Conservation (phyloP, 768 basidiomycete species). For the Astraeus odoratus region DNA sequence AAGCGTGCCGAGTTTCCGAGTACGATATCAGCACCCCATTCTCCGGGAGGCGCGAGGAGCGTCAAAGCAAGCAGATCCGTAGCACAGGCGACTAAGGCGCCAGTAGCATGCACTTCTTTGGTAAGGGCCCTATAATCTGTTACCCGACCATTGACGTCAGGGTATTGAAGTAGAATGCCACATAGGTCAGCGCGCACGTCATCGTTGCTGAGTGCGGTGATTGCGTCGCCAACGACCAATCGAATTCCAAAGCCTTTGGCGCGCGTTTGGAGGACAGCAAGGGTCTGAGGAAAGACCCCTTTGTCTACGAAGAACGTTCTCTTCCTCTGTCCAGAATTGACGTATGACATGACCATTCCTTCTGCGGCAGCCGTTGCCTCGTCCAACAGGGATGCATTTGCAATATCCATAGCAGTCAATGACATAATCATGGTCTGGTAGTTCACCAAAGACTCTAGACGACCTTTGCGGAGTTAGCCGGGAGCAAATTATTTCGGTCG, state of each 20-base stretch:
- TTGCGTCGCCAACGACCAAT: constrained; percentile 60
- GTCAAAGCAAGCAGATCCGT: constrained; percentile 92
- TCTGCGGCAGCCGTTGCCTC: constrained; percentile 95
- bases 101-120: constrained; percentile 58
- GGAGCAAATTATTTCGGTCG: constrained; percentile 1
- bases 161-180: constrained; percentile 91
- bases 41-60: constrained; percentile 90
- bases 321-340: constrained; percentile 61
- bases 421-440: constrained; percentile 96
- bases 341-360: constrained; percentile 93
- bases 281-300: constrained; percentile 81
- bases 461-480: constrained; percentile 46
- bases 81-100: constrained; percentile 81
- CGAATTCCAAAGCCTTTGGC: constrained; percentile 92
- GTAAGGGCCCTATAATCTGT: constrained; percentile 66
- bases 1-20: constrained; percentile 94
- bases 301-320: constrained; percentile 80
- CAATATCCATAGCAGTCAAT: constrained; percentile 89
- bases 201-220: constrained; percentile 44
- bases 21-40: constrained; percentile 97
- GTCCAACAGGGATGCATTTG: constrained; percentile 92
- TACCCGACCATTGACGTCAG: constrained; percentile 81
- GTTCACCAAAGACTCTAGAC: constrained; percentile 93
- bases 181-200: constrained; percentile 58
- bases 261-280: constrained; percentile 83